Base-by-base conservation (phyloP, 345 rosid genomes). In the Eucalyptus pumila region DNA sequence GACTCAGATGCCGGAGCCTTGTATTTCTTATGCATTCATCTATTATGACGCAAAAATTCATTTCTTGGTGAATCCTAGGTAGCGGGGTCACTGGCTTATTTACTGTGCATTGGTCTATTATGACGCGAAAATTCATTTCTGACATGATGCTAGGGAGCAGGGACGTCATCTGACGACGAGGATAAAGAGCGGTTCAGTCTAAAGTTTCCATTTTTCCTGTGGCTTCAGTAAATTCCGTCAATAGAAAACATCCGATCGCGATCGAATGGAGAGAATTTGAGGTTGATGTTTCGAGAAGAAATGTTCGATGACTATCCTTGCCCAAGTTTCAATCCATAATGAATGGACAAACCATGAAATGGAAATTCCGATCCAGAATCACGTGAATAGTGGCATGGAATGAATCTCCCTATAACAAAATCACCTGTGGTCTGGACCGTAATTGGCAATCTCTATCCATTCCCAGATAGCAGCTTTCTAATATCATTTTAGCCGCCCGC, bases 341-440 rank as follows among this genome's bases (percentile, higher is more conserved):
- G 45, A 37, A 37, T 37, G 1, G 14, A 32, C 0, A 34, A 72
- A 72, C 6, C 7, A 37, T 0, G 23, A 72, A 3, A 34, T 34
- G 26, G 26, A 37, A 72, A 72, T 72, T 37, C 26, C 14, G 1
- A 72, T n/a, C 5, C 4, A 56, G 62, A 52, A 52, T 52, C 58
- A 52, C 58, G 58, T 8, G 58, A 52, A 52, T 19, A 52, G 56
- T 52, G 62, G 3, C 3, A 23, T 56, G 0, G 62, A 56, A 56
- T 23, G 27, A 56, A 56, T 7, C 24, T 56, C 62, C 26, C 26
- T 0, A 10, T 23, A 1, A 56, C 62, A 2, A 56, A 56, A 0
- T 24, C 62, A 56, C 40, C 2, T 14, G 21, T 67, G 76, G 5
- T n/a, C 3, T 15, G 17, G 40, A 67, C 19, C 0, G 3, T 17